A percentile compares a stretch with the other conserved stretches of the same genome.
Evolutionary conservation across 2,329 filamentous ascomycete genomes (phyloP).

Genomic region (Fusarium napiforme): DNA sequence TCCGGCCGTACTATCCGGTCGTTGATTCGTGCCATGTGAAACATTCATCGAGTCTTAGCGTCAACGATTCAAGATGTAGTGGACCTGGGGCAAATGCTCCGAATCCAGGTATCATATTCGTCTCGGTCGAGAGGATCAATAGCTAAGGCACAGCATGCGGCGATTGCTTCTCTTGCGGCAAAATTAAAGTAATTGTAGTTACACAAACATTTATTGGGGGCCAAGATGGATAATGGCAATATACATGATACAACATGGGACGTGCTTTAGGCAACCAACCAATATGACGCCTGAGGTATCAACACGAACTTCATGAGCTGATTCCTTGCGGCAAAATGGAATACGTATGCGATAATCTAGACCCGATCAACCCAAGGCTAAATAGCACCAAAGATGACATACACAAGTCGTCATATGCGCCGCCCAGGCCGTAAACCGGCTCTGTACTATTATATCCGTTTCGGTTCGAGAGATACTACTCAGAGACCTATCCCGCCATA

Average conservation of each 20-base stretch:
- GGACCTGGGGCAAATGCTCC: not conserved
- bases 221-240: not conserved
- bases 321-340: not conserved
- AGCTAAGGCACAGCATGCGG: not conserved
- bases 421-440: not conserved
- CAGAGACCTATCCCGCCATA: not conserved
- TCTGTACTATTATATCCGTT: not conserved
- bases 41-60: not conserved
- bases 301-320: not conserved
- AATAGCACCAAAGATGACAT: not conserved
- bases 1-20: not conserved
- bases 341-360: not conserved
- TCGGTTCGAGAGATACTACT: not conserved
- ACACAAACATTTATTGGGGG: not conserved
- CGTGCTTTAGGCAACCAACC: not conserved
- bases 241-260: not conserved
- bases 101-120: no score
- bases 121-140: rapidly evolving
- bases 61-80: not conserved
- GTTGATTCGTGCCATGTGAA: rapidly evolving
- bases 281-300: not conserved
- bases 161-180: not conserved
- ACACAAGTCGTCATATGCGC: not conserved
- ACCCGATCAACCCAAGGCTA: not conserved
- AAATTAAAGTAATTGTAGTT: not conserved